Conservation (phyloP, 2,329 filamentous ascomycete species). For the Diplocarpon rosae region DNA sequence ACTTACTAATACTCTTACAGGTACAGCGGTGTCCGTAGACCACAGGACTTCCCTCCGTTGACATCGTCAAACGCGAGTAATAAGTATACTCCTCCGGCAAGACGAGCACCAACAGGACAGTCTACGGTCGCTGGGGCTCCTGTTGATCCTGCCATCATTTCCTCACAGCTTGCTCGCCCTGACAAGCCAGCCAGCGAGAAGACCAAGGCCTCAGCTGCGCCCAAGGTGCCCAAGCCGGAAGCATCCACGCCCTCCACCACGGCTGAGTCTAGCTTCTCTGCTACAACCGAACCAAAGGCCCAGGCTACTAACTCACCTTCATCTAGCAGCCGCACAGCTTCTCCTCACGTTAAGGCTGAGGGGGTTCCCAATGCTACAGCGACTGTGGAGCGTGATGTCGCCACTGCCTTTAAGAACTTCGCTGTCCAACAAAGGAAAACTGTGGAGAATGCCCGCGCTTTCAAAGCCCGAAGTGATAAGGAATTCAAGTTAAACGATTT, state of each 20-base stretch:
- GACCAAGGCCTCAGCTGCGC: slow-evolving; percentile 21
- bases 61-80: slow-evolving; percentile 34
- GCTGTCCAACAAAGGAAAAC: slow-evolving; percentile 44
- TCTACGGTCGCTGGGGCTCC: slow-evolving; percentile 66
- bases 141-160: slow-evolving; percentile 83
- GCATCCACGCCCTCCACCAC: slow-evolving; percentile 23
- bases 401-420: slow-evolving; percentile 54
- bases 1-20: slow-evolving; percentile 32
- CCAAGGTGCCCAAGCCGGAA: slow-evolving; percentile 22
- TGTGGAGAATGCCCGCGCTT: slow-evolving; percentile 44
- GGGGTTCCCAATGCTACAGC: slow-evolving; percentile 42
- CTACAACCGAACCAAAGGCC: slow-evolving; percentile 21
- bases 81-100: slow-evolving; percentile 85
- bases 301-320: slow-evolving; percentile 19
- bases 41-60: slow-evolving; percentile 60
- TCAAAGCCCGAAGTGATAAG: slow-evolving; percentile 62
- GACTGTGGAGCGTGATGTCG: slow-evolving; percentile 51
- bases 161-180: slow-evolving; percentile 57
- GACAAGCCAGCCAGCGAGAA: slow-evolving; percentile 26
- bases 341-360: slow-evolving; percentile 24
- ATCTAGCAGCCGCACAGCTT: slow-evolving; percentile 27
- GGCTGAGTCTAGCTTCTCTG: slow-evolving; percentile 19
- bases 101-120: slow-evolving; percentile 65
- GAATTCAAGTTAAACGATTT: slow-evolving; percentile 88
- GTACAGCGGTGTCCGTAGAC: slow-evolving; percentile 84